Percentiles rank a stretch among this genome's conserved stretches.
Evolutionary conservation across 495 filamentous ascomycete species (phyloP).

Genomic region (Neurospora hispaniola): DNA sequence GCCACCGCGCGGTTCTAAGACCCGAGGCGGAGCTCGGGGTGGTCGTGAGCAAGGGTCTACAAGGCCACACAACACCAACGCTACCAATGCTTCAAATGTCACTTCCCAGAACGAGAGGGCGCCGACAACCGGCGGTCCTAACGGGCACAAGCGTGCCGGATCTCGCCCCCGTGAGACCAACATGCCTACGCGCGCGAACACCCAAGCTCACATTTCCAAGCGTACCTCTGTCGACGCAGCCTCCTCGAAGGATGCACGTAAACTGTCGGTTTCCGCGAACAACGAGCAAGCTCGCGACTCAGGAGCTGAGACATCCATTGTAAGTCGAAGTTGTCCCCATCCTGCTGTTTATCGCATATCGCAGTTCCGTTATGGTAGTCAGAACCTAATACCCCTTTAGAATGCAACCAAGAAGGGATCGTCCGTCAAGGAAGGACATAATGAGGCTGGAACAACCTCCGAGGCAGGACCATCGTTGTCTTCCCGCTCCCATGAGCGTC

Average conservation of each 20-base stretch:
- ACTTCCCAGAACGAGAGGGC: conserved; percentile 12
- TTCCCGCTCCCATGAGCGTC: conserved; percentile 12
- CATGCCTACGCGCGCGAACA: conserved; percentile 10
- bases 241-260: conserved; percentile 32
- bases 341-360: not conserved
- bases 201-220: conserved; percentile 27
- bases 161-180: conserved; percentile 17
- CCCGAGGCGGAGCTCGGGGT: conserved; percentile 47
- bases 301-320: conserved; percentile 11
- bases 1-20: conserved; percentile 50
- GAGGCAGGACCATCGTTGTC: conserved; percentile 8
- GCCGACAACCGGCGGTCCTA: conserved; percentile 2
- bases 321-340: conserved; percentile 11
- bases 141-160: conserved; percentile 6
- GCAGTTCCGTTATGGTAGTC: not conserved
- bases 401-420: conserved; percentile 11
- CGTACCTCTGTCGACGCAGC: conserved; percentile 36
- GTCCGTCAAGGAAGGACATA: conserved; percentile 13
- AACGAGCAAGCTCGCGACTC: conserved; percentile 28
- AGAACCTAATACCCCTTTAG: conserved; percentile 4
- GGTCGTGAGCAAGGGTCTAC: conserved; percentile 29
- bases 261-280: conserved; percentile 19
- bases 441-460: conserved; percentile 11
- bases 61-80: conserved; percentile 11
- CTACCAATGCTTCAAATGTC: not conserved